These are phyloP conservation scores for Aspergillus neoniger DNA, from an alignment of 2,329 filamentous ascomycete genomes.

Conservation along the genomic window DNA sequence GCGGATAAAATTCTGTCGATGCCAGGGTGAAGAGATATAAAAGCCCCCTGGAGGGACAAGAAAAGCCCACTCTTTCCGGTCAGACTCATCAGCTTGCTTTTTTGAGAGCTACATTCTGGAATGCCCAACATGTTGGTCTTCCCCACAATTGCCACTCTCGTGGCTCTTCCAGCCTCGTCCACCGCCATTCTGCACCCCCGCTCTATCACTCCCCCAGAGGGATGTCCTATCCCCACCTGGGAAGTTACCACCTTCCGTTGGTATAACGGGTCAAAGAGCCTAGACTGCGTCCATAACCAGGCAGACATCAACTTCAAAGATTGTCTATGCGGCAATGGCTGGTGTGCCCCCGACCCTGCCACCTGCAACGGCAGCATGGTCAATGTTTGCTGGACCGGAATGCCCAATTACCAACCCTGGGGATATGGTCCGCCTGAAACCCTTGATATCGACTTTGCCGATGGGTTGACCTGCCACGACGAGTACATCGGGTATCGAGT, in stretches of 20 bases:
- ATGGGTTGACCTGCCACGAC: conserved; percentile 30
- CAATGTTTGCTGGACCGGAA: conserved; percentile 30
- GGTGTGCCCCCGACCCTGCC: conserved; percentile 27
- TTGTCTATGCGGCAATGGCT: conserved; percentile 25
- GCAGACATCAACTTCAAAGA: conserved; percentile 26
- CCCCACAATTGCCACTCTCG: conserved; percentile 15
- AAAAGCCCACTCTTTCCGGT: neutral
- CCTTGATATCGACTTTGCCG: conserved; percentile 27
- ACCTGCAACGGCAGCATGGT: conserved; percentile 30
- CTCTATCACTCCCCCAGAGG: conserved; percentile 27
- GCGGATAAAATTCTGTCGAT: neutral
- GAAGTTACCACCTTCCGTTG: conserved; percentile 25
- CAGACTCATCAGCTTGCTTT: no score
- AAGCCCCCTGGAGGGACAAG: neutral
- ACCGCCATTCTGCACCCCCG: conserved; percentile 12
- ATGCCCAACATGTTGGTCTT: conserved; percentile 13
- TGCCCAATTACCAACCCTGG: conserved; percentile 35
- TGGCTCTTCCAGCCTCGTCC: conserved; percentile 2
- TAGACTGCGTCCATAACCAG: conserved; percentile 25
- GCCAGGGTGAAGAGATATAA: no score
- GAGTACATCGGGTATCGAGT: conserved; percentile 33
- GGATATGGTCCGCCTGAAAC: conserved; percentile 30
- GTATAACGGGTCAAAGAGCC: conserved; percentile 22
- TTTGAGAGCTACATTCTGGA: no score
- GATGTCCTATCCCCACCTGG: conserved; percentile 33